Evolutionary conservation across 225 moss, liverwort and hornwort species (phyloP), one percentile per base, ranked within the genome.

Genomic region (Climacium dendroides): DNA sequence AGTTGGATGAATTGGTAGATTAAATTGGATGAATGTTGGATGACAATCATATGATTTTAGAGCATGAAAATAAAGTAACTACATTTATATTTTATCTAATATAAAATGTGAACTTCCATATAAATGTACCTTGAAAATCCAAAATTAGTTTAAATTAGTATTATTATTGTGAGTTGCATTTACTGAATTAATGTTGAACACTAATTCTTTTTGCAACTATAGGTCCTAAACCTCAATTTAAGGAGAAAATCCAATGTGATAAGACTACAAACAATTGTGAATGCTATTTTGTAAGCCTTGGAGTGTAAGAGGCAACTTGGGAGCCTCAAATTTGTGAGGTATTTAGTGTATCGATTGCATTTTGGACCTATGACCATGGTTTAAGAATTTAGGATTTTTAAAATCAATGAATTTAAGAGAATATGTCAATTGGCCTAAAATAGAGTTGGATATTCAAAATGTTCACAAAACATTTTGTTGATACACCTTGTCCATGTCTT

Each of bases 211-310:
- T 50, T 32, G 32, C 32, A 74, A 32, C 74, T 19, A 32, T 52
- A 52, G 32, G 48, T 19, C 1, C 19, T 48, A 30, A 47, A 48
- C 1, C 0, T 73, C 48, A 73, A 47, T 73, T 18, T 11, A 28
- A 18, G 19, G 19, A 32, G 12, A 32, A 32, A 48, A 74, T 34
- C 8, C 1, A 50, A 34, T 74, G 22, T 74, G 1, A 50, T 13
- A 32, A 74, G 50, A 48, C 0, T 74, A 0, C 1, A 0, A 20
- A 1, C 5, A 74, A 74, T 34, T 0, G n/a, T n/a, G n/a, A n/a
- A n/a, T n/a, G n/a, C n/a, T n/a, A n/a, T n/a, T n/a, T n/a, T n/a
- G n/a, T n/a, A n/a, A n/a, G n/a, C n/a, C n/a, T n/a, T n/a, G n/a
- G n/a, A n/a, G n/a, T n/a, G n/a, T n/a, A n/a, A n/a, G n/a, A n/a